Base-by-base conservation (phyloP, 2,329 filamentous ascomycete genomes). In the Dothistroma pini region DNA sequence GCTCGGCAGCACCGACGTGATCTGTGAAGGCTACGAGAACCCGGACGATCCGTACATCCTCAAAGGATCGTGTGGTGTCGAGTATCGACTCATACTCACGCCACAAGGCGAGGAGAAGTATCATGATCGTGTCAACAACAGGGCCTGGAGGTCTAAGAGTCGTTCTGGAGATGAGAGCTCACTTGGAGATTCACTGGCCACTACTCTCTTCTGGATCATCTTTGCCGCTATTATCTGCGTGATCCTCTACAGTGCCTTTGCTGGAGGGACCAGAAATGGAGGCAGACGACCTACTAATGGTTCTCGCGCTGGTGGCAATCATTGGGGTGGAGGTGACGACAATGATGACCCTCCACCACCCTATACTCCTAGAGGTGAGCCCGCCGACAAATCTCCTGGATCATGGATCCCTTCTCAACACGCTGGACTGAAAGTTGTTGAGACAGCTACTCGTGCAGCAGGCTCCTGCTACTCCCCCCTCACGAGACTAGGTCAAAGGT, bases 41-140 rank as follows among this genome's bases (percentile, higher is more conserved):
- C 77, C 88, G 0, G 85, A 93, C 52, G 95, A 97, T 74, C 86
- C 86, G 0, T 96, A 91, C 75, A 84, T 97, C n/a, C 78, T 97
- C 57, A 92, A 90, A 71, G 95, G 95, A 22, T 95, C 90, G 75
- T 97, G 93, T 76, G 95, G 89, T 14, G 93, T 96, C 25, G 91
- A 96, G 77, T 97, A 97, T 76, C 83, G 88, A 14, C 77, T 97
- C 7, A 75, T 89, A 0, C 79, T 97, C 56, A 97, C 93, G 0
- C 86, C 88, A 11, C 80, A 83, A 63, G 95, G 95, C 2, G 64
- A 66, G 53, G 63, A 58, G 56, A 74, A 63, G 68, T 62, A 62
- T 48, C 56, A 25, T 3, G 59, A 58, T 47, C 56, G 44, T 5
- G 16, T 62, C 16, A 52, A 50, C 35, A 44, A 50, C 21, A 41